Percentiles rank a stretch among this genome's conserved stretches.
phyloP scores from a whole-genome alignment of 2,329 filamentous ascomycete genomes.

The Xylariaceae sp. region DNA sequence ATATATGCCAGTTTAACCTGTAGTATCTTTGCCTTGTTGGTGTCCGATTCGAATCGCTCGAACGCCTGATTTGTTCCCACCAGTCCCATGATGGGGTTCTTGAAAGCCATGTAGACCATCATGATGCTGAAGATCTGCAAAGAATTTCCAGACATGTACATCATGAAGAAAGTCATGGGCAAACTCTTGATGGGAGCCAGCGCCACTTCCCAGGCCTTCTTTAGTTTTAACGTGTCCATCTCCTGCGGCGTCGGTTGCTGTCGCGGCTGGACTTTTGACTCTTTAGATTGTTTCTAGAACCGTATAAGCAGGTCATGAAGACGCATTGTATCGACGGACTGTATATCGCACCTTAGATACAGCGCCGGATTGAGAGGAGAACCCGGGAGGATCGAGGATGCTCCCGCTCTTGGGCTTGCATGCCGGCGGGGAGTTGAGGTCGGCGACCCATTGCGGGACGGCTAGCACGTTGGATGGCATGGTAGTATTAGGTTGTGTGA shows the following conservation, averaged over 20 bases:
- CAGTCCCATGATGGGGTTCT: conserved; percentile 84
- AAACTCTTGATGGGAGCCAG: conserved; percentile 88
- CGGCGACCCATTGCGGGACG: conserved; percentile 74
- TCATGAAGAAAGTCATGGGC: conserved; percentile 98
- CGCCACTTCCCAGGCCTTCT: conserved; percentile 98
- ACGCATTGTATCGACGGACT: neutral
- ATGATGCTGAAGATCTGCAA: conserved; percentile 99
- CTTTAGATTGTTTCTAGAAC: conserved; percentile 46
- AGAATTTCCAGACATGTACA: conserved; percentile 99
- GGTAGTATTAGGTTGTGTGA: neutral
- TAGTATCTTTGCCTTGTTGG: conserved; percentile 66
- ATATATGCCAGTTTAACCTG: conserved; percentile 86
- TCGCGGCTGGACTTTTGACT: conserved; percentile 47
- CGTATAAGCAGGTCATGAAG: neutral
- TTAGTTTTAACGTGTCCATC: conserved; percentile 92
- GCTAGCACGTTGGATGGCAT: conserved; percentile 31
- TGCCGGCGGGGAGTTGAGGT: conserved; percentile 66
- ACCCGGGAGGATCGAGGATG: conserved; percentile 84
- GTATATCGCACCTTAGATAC: conserved; percentile 50
- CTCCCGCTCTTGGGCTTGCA: conserved; percentile 59
- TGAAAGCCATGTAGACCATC: conserved; percentile 99
- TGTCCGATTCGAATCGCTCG: conserved; percentile 79
- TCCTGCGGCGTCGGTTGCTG: conserved; percentile 71
- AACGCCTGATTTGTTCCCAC: conserved; percentile 83
- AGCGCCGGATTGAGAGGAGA: conserved; percentile 48